phyloP scores from a whole-genome alignment of 805 yeast species.

The Huiozyma sinensis region DNA sequence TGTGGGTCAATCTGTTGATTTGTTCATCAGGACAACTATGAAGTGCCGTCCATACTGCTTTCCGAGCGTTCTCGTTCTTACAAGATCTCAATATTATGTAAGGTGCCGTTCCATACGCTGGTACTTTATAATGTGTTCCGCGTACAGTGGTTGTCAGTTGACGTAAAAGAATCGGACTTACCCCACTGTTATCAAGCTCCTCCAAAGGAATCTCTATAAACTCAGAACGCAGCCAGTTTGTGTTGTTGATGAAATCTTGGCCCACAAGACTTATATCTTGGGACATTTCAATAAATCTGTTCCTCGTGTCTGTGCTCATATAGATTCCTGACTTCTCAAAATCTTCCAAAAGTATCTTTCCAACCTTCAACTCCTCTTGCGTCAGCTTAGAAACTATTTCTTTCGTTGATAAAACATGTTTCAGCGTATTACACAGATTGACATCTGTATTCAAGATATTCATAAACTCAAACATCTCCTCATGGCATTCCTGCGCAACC shows the following conservation, averaged over 20 bases:
- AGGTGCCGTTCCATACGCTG: constrained; percentile 54
- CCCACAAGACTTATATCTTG: constrained; percentile 75
- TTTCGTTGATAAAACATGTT: constrained; percentile 37
- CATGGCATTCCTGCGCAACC: constrained; percentile 84
- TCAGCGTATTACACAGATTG: constrained; percentile 51
- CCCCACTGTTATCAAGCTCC: constrained; percentile 12
- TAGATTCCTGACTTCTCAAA: constrained; percentile 85
- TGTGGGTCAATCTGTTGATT: constrained; percentile 42
- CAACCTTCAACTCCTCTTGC: constrained; percentile 74
- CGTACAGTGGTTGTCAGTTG: constrained; percentile 28
- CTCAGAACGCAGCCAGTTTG: constrained; percentile 12
- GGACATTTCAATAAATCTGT: constrained; percentile 64
- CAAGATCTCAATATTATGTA: constrained; percentile 53
- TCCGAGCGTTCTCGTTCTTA: constrained; percentile 45
- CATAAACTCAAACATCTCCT: constrained; percentile 86
- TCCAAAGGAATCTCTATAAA: constrained; percentile 17
- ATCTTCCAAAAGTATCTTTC: constrained; percentile 67
- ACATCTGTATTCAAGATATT: constrained; percentile 79
- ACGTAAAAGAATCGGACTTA: constrained; percentile 12
- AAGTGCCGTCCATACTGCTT: constrained; percentile 61
- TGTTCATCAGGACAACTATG: constrained; percentile 60
- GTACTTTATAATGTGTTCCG: constrained; percentile 38
- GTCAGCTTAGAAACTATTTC: constrained; percentile 32
- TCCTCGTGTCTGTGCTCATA: constrained; percentile 54
- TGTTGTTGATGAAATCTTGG: constrained; percentile 47